Conservation (phyloP, 257 asterid genomes). For the Cruciata laevipes region DNA sequence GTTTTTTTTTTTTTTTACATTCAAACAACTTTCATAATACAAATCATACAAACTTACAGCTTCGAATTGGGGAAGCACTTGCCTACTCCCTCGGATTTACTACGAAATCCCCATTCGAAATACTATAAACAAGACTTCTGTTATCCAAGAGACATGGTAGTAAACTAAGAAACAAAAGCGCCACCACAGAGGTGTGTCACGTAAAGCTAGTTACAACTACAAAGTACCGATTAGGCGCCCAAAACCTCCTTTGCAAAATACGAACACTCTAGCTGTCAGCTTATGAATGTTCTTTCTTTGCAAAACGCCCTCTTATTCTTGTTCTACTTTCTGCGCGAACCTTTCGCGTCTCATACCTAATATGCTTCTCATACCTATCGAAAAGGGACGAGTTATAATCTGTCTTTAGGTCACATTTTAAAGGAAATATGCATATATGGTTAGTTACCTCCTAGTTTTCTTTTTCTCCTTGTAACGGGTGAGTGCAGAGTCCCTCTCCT, state of each 20-base stretch:
- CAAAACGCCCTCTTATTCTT: slow-evolving; percentile 90
- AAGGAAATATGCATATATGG: neutral
- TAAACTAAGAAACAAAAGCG: neutral
- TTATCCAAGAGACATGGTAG: neutral
- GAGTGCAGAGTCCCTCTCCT: slow-evolving; percentile 73
- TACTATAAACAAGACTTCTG: neutral
- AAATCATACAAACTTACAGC: too few relatives aligned
- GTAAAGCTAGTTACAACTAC: neutral
- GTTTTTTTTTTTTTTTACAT: too few relatives aligned
- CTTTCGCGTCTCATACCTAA: slow-evolving; percentile 82
- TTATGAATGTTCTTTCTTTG: slow-evolving; percentile 52
- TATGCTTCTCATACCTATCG: slow-evolving; percentile 77
- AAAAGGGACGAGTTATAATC: slow-evolving; percentile 2
- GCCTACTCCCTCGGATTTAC: too few relatives aligned
- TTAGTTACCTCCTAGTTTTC: slow-evolving; percentile 76
- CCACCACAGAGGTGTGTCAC: neutral
- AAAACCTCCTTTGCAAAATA: neutral
- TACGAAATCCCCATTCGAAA: too few relatives aligned
- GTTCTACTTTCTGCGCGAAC: slow-evolving; percentile 82
- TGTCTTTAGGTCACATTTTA: neutral
- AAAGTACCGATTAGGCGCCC: neutral
- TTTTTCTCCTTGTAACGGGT: slow-evolving; percentile 86
- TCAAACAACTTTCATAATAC: too few relatives aligned
- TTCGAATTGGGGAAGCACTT: too few relatives aligned
- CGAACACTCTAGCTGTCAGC: slow-evolving; percentile 25